Percentiles rank a stretch among this genome's conserved stretches.
phyloP scores from a whole-genome alignment of 768 basidiomycete genomes.

The Cystobasidium onofrii region DNA sequence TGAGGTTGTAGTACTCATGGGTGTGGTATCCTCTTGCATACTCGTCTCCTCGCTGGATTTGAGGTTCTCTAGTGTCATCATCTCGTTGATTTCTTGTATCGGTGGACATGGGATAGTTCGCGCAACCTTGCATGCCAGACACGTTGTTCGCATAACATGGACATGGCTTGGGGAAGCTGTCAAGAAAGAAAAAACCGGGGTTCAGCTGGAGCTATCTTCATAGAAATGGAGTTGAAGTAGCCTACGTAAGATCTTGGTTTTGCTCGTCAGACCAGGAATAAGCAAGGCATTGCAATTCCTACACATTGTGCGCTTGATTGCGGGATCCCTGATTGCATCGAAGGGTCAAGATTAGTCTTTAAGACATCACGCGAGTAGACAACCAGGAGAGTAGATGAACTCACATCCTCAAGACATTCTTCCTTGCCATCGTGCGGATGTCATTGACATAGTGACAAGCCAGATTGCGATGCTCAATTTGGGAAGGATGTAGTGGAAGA shows the following conservation, averaged over 20 bases:
- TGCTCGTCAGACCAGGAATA: constrained; percentile 25
- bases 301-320: constrained; percentile 17
- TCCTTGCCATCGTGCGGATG: constrained; percentile 11
- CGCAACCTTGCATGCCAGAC: constrained; percentile 10
- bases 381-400: not conserved
- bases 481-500: not conserved
- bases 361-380: no score
- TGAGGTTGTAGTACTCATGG: not conserved
- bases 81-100: not conserved
- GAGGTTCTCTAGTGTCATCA: not conserved
- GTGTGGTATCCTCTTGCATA: not conserved
- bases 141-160: not conserved
- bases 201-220: not conserved
- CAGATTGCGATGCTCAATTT: not conserved
- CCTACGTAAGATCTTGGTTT: constrained; percentile 3
- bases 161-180: constrained; percentile 5
- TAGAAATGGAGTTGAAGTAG: no score
- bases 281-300: constrained; percentile 21
- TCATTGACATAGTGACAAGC: constrained; percentile 15
- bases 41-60: not conserved
- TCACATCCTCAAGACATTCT: constrained; percentile 21
- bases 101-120: constrained; percentile 23
- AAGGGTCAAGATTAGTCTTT: no score
- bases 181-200: not conserved
- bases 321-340: constrained; percentile 2